A percentile compares a stretch with the other conserved stretches of the same genome.
Conservation (phyloP, 257 asterid species). For the Fraxinus cuspidata region DNA sequence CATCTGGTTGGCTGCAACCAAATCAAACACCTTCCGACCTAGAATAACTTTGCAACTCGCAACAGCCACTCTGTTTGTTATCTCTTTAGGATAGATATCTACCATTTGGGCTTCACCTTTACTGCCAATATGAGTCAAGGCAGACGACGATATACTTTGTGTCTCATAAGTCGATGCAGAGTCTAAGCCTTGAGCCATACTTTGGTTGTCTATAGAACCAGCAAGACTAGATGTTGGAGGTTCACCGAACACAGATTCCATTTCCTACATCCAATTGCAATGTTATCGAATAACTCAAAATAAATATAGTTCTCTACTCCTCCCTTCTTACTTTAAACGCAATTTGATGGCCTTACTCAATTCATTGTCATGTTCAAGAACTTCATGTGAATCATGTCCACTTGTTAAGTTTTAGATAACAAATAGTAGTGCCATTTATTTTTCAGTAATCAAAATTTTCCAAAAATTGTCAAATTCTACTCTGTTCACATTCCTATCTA, state of each 20-base stretch:
- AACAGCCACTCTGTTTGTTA: conserved; percentile 61
- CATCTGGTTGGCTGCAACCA: conserved; percentile 77
- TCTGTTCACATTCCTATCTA: not conserved
- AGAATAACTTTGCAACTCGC: conserved; percentile 80
- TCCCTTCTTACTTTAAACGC: not conserved
- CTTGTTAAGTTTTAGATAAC: not conserved
- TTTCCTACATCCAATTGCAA: conserved; percentile 49
- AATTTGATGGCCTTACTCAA: not conserved
- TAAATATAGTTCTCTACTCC: not conserved
- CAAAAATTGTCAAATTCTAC: not conserved
- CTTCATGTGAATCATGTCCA: not conserved
- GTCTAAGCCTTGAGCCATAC: conserved; percentile 37
- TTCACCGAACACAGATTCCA: conserved; percentile 83
- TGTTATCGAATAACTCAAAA: not conserved
- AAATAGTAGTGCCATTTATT: not conserved
- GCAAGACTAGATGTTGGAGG: conserved; percentile 60
- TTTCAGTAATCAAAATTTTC: not conserved
- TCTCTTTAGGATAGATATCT: conserved; percentile 68
- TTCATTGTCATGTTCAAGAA: not conserved
- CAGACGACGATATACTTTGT: conserved; percentile 26
- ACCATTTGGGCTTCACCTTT: conserved; percentile 85
- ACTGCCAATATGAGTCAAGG: conserved; percentile 60
- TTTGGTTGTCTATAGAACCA: conserved; percentile 42
- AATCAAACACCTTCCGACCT: conserved; percentile 61
- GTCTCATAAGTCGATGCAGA: conserved; percentile 9